Conservation (phyloP, 1,139 yeast species). For the Hansenula sp. region DNA sequence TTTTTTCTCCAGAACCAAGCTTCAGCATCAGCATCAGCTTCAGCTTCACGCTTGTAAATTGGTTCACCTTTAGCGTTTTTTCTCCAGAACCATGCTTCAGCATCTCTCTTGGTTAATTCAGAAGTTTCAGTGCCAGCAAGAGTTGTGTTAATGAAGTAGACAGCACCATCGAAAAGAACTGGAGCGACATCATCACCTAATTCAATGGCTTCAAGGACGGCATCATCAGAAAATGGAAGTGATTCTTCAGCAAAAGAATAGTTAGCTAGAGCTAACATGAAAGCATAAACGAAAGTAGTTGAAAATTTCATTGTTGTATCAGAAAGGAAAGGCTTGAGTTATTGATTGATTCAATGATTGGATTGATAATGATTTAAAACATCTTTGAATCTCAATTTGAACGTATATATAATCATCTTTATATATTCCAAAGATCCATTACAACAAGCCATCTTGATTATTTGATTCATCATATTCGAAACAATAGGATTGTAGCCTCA, state of each 20-base stretch:
- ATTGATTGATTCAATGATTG: neutral
- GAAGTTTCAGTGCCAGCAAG: slow-evolving; percentile 13
- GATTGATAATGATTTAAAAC: neutral
- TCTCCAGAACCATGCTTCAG: slow-evolving; percentile 7
- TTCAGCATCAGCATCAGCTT: slow-evolving; percentile 10
- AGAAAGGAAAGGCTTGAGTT: no score
- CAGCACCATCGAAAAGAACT: slow-evolving; percentile 19
- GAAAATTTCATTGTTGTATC: slow-evolving; percentile 11
- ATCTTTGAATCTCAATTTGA: neutral
- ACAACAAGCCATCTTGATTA: no score
- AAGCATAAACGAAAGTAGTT: slow-evolving; percentile 10
- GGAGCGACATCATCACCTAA: slow-evolving; percentile 20
- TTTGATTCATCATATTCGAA: no score
- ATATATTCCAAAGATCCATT: no score
- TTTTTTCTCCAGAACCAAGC: slow-evolving; percentile 15
- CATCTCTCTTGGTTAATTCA: slow-evolving; percentile 13
- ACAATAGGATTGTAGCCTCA: no score
- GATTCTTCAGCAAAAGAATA: slow-evolving; percentile 7
- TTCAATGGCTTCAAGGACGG: slow-evolving; percentile 22
- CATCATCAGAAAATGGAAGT: slow-evolving; percentile 17
- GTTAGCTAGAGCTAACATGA: slow-evolving; percentile 13
- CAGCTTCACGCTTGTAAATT: slow-evolving; percentile 10
- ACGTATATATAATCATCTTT: neutral
- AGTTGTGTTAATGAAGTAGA: slow-evolving; percentile 22
- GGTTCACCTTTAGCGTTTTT: slow-evolving; percentile 1